Conservation (phyloP, 495 filamentous ascomycete genomes). For the Penicillium subrubescens region DNA sequence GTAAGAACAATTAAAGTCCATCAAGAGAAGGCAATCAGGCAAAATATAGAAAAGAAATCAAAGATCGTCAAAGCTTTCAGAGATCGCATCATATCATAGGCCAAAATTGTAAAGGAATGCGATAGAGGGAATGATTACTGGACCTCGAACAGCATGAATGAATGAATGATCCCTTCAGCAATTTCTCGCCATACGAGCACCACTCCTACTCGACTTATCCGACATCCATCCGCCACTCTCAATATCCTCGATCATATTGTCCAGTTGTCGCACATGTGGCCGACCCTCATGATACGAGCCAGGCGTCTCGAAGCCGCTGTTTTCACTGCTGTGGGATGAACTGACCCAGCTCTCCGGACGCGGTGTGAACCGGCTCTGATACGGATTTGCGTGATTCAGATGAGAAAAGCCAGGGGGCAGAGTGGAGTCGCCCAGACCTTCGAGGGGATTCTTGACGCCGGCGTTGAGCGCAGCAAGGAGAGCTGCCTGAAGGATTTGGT, state of each 20-base stretch:
- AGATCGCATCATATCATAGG: constrained; percentile 10
- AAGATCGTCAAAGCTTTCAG: neutral
- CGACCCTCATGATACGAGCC: constrained; percentile 24
- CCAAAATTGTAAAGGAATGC: neutral
- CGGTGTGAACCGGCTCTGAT: constrained; percentile 19
- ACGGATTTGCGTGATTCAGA: constrained; percentile 7
- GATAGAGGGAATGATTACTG: neutral
- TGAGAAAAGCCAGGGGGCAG: constrained; percentile 19
- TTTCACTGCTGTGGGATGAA: constrained; percentile 33
- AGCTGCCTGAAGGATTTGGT: constrained; percentile 49
- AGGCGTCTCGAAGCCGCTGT: constrained; percentile 24
- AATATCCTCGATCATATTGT: constrained; percentile 44
- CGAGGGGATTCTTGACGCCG: constrained; percentile 31
- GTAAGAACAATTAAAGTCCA: constrained; percentile 3
- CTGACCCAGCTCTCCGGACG: constrained; percentile 42
- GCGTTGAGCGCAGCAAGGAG: constrained; percentile 45
- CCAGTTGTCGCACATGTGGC: constrained; percentile 32
- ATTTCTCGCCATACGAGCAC: constrained; percentile 13
- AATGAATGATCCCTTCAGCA: constrained; percentile 4
- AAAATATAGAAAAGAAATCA: constrained; percentile 2
- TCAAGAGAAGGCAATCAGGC: constrained; percentile 1
- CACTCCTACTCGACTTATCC: constrained; percentile 33
- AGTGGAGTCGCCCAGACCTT: constrained; percentile 27
- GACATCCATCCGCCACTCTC: constrained; percentile 43
- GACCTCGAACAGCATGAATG: neutral